Base-by-base conservation (phyloP, 179 eudicot species). In the Silene vulgaris region DNA sequence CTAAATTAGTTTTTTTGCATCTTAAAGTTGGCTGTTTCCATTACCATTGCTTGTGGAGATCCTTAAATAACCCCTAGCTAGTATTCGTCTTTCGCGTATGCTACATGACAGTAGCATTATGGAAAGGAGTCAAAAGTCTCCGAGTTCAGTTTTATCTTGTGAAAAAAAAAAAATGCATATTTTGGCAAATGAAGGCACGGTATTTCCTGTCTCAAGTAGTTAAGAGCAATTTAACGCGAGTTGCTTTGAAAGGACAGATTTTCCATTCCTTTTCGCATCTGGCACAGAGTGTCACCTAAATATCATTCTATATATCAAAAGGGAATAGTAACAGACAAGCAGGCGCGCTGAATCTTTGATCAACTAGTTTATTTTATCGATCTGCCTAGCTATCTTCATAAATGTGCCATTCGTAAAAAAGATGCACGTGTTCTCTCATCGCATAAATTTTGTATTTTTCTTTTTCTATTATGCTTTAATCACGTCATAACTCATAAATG, bases 71-170 rank as follows among this genome's bases (percentile, higher is more conserved):
- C 17, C 40, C 16, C 13, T 65, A 28, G 69, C 14, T 35, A 35
- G 1, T 37, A n/a, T 2, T 17, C 43, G 16, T 43, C 56, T 69
- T 69, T 43, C 21, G 61, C 8, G 30, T 70, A 45, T 1, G 37
- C 60, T 45, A 28, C 73, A 12, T 21, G 30, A 37, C 19, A 8
- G 48, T 40, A 40, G 26, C 8, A 30, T 45, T 43, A 70, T 21
- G 60, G 37, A 40, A 70, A 70, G 4, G 37, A 37, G 71, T 67
- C n/a, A 35, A 60, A 67, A 67, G 23, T n/a, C 43, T 45, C 14
- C 3, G 13, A 8, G 17, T 67, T 67, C 14, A 35, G 52, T 37
- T 40, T 8, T 69, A 52, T 12, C 57, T 48, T 13, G 40, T 8
- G 40, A 8, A 52, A 52, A 23, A 8, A 52, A 52, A 23, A 52